Percentiles rank a stretch among this genome's conserved stretches.
These are phyloP conservation scores for Mucor irregularis DNA, from an alignment of 371 early-diverging fungal species.

Conservation along the genomic window DNA sequence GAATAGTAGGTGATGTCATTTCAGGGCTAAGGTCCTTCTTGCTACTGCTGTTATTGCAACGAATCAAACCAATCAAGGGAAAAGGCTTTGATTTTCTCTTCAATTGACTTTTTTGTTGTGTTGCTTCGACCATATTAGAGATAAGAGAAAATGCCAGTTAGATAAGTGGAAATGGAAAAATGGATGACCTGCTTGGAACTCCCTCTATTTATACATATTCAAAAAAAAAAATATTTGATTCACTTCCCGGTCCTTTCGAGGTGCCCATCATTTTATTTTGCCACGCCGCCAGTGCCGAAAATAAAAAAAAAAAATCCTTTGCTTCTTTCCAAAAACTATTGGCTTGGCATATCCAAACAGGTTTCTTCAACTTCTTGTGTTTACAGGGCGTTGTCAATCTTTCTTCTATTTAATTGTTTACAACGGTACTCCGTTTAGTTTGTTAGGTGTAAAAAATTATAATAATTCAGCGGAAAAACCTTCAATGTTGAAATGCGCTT, in stretches of 20 bases:
- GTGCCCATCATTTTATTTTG: not conserved
- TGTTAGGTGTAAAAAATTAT: no score
- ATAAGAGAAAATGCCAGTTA: no score
- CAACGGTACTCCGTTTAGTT: no score
- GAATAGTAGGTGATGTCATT: not conserved
- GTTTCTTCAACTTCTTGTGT: no score
- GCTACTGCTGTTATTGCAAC: not conserved
- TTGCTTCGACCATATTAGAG: no score
- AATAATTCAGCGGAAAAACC: no score
- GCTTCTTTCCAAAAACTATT: not conserved
- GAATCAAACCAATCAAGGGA: not conserved
- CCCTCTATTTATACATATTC: not conserved
- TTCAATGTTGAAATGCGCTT: not conserved
- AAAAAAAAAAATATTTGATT: not conserved
- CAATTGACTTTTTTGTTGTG: no score
- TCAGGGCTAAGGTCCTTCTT: not conserved
- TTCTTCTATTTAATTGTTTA: no score
- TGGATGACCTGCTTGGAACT: not conserved
- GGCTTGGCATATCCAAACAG: not conserved
- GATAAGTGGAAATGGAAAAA: not conserved
- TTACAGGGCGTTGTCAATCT: no score
- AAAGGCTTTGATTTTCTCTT: not conserved
- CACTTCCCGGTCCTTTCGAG: slow-evolving; percentile 6
- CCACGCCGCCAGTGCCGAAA: no score
- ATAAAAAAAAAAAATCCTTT: not conserved